Evolutionary conservation across 2,329 filamentous ascomycete genomes (phyloP).

Genomic region (Drechmeria coniospora): DNA sequence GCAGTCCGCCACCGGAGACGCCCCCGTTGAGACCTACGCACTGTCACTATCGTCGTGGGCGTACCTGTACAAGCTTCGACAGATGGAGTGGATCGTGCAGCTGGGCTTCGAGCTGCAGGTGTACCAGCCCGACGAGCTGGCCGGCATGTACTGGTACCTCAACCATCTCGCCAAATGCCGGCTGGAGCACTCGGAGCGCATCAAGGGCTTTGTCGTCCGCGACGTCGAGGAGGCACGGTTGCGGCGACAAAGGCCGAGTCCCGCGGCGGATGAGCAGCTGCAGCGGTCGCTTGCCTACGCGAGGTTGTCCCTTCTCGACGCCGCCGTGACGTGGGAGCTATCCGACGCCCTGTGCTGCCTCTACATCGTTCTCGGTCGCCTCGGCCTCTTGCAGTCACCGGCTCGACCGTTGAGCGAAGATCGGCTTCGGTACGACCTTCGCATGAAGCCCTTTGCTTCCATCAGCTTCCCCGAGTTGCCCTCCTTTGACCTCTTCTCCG

Average conservation of each 20-base stretch:
- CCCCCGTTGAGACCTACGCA: slow-evolving; percentile 40
- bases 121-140: slow-evolving; percentile 72
- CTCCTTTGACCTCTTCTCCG: slow-evolving; percentile 43
- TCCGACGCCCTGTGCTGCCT: slow-evolving; percentile 42
- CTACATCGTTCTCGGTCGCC: slow-evolving; percentile 49
- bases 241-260: slow-evolving; percentile 4
- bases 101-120: slow-evolving; percentile 89
- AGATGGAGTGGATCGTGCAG: slow-evolving; percentile 77
- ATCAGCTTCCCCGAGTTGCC: slow-evolving; percentile 55
- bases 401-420: slow-evolving; percentile 51
- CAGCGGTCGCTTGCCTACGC: slow-evolving; percentile 37
- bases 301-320: slow-evolving; percentile 46
- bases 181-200: slow-evolving; percentile 55
- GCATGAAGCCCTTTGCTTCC: slow-evolving; percentile 68
- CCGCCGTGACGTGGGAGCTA: slow-evolving; percentile 44
- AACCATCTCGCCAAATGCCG: slow-evolving; percentile 56
- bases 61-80: slow-evolving; percentile 75
- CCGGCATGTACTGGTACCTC: slow-evolving; percentile 84
- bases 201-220: slow-evolving; percentile 46
- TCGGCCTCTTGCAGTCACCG: slow-evolving; percentile 34
- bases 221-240: slow-evolving; percentile 16
- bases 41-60: slow-evolving; percentile 77
- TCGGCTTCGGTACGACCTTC: slow-evolving; percentile 59
- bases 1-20: slow-evolving; percentile 16
- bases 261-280: slow-evolving; percentile 26